Evolutionary conservation across 805 yeast genomes (phyloP).

Genomic region (Candida boleticola): DNA sequence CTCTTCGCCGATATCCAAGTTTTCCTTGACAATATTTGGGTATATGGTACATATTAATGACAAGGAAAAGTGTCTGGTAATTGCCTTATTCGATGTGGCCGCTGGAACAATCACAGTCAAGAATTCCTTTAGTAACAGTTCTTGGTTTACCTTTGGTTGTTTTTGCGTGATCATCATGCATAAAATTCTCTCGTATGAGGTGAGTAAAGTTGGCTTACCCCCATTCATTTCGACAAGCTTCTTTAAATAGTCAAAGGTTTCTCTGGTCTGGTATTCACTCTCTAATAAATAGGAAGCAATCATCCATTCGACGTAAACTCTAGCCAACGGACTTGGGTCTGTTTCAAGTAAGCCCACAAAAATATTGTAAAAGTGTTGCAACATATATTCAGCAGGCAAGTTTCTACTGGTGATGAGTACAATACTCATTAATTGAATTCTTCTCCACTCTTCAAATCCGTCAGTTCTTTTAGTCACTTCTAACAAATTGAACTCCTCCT

Average conservation of each 20-base stretch:
- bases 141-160: constrained; percentile 24
- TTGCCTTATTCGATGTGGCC: constrained; percentile 80
- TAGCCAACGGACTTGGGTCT: constrained; percentile 77
- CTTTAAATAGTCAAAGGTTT: constrained; percentile 16
- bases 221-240: constrained; percentile 10
- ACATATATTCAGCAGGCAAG: constrained; percentile 16
- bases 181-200: constrained; percentile 64
- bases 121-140: constrained; percentile 41
- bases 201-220: constrained; percentile 51
- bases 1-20: constrained; percentile 24
- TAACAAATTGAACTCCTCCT: constrained; percentile 41
- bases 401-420: constrained; percentile 44
- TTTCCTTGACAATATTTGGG: constrained; percentile 35
- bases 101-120: constrained; percentile 56
- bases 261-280: constrained; percentile 14
- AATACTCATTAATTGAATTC: constrained; percentile 58
- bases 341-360: constrained; percentile 38
- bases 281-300: constrained; percentile 44
- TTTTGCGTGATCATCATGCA: constrained; percentile 48
- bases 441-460: constrained; percentile 64
- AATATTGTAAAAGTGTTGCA: constrained; percentile 20
- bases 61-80: constrained; percentile 78
- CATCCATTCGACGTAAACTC: constrained; percentile 80
- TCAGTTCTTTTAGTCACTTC: constrained; percentile 56
- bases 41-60: constrained; percentile 66